Conservation (phyloP, 495 filamentous ascomycete genomes). For the Podospora fimiseda region DNA sequence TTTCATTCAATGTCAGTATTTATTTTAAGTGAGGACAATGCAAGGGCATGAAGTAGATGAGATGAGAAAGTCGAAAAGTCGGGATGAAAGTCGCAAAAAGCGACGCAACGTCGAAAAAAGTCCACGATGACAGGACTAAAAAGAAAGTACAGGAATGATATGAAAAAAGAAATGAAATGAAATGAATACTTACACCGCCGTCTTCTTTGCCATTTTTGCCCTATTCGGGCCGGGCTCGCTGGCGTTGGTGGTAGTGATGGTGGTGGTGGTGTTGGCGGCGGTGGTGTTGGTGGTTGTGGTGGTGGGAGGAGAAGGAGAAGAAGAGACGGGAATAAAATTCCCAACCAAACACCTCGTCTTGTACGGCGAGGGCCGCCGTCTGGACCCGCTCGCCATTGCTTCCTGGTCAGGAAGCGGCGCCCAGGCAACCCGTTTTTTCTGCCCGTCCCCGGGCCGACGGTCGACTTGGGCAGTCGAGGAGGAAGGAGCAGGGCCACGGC, state of each 20-base stretch:
- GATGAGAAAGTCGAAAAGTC: neutral
- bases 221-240: neutral
- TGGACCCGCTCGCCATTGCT: neutral
- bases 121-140: neutral
- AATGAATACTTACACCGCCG: neutral
- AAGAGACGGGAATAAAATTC: neutral
- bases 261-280: neutral
- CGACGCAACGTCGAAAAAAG: neutral
- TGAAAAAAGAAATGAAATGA: neutral
- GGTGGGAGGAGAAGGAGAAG: neutral
- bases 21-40: too few species aligned
- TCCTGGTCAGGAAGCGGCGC: neutral
- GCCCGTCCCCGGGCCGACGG: too few species aligned
- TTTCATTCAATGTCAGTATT: too few species aligned
- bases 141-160: neutral
- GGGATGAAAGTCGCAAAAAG: neutral
- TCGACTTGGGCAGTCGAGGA: too few species aligned
- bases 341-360: neutral
- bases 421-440: neutral
- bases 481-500: too few species aligned
- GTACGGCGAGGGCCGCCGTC: neutral
- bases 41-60: neutral
- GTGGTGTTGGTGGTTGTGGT: neutral
- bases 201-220: neutral
- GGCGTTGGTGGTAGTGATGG: neutral